These are phyloP conservation scores for Mortierella hygrophila DNA, from an alignment of 192 early-diverging fungal species.

Conservation along the genomic window DNA sequence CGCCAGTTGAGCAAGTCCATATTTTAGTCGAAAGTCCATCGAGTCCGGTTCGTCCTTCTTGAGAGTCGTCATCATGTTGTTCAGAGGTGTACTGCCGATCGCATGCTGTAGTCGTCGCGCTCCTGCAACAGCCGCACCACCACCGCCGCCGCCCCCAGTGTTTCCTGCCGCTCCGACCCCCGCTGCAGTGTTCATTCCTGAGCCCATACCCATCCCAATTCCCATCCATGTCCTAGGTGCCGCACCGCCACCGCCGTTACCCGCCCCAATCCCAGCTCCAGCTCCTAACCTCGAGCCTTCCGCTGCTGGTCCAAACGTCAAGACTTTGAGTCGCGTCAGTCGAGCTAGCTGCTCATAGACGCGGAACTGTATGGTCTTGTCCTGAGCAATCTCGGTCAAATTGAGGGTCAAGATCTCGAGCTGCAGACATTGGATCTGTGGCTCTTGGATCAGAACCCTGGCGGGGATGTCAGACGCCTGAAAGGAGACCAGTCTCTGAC, in stretches of 20 bases:
- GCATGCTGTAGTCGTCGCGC: background rate
- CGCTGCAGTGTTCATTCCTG: background rate
- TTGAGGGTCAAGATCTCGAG: constrained; percentile 8
- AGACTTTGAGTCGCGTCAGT: background rate
- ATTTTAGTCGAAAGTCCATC: constrained; percentile 13
- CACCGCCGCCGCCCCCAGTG: background rate
- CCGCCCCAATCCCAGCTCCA: background rate
- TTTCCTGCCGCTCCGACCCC: background rate
- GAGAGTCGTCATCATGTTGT: constrained; percentile 8
- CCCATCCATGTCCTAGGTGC: constrained; percentile 5
- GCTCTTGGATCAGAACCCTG: constrained; percentile 3
- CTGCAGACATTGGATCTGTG: background rate
- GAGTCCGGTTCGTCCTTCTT: constrained; percentile 9
- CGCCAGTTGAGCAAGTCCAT: constrained; percentile 13
- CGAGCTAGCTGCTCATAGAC: constrained; percentile 13
- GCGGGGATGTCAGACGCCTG: constrained; percentile 3
- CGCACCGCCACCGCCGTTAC: background rate
- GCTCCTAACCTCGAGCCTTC: background rate
- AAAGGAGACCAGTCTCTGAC: constrained; percentile 1
- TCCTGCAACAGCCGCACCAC: background rate
- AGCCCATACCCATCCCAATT: background rate
- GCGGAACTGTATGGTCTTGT: constrained; percentile 3
- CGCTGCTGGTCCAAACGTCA: constrained; percentile 3
- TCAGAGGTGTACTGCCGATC: background rate
- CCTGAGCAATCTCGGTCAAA: constrained; percentile 1